Evolutionary conservation across 2,329 filamentous ascomycete genomes (phyloP).

Genomic region (Parasarocladium wereldwijsianum): DNA sequence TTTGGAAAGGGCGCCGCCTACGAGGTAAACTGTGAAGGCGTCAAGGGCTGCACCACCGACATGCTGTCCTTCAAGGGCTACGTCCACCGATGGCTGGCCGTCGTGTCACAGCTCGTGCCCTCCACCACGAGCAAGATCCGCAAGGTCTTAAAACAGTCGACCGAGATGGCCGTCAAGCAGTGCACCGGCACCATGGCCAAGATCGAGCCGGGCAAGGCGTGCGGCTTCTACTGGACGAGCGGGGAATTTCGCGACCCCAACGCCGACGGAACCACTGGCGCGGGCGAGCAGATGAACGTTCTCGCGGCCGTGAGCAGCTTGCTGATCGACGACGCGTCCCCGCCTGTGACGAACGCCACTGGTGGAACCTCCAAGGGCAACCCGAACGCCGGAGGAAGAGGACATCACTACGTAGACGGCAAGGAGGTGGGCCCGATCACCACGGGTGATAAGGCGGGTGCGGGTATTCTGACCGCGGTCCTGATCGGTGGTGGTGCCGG

Average conservation of each 20-base stretch:
- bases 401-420: too few species aligned
- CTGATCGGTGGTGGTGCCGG: conserved; percentile 23
- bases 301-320: conserved; percentile 37
- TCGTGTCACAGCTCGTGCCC: conserved; percentile 32
- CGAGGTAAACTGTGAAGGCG: conserved; percentile 50
- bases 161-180: conserved; percentile 30
- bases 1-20: conserved; percentile 44
- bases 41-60: conserved; percentile 36
- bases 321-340: conserved; percentile 24
- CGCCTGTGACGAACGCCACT: conserved; percentile 28
- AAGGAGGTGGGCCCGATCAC: conserved; percentile 4
- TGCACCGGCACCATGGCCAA: conserved; percentile 24
- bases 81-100: conserved; percentile 33
- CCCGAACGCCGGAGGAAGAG: conserved; percentile 20
- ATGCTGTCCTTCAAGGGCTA: conserved; percentile 44
- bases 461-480: conserved; percentile 13
- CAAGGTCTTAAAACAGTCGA: conserved; percentile 29
- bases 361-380: conserved; percentile 35
- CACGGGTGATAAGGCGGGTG: conserved; percentile 5
- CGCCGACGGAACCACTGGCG: conserved; percentile 28
- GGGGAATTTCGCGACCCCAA: conserved; percentile 28
- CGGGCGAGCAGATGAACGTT: conserved; percentile 45
- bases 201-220: conserved; percentile 26
- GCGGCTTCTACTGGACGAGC: conserved; percentile 34
- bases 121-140: conserved; percentile 28